Evolutionary conservation across 495 filamentous ascomycete species (phyloP).

Genomic region (Aspergillus biplanus): DNA sequence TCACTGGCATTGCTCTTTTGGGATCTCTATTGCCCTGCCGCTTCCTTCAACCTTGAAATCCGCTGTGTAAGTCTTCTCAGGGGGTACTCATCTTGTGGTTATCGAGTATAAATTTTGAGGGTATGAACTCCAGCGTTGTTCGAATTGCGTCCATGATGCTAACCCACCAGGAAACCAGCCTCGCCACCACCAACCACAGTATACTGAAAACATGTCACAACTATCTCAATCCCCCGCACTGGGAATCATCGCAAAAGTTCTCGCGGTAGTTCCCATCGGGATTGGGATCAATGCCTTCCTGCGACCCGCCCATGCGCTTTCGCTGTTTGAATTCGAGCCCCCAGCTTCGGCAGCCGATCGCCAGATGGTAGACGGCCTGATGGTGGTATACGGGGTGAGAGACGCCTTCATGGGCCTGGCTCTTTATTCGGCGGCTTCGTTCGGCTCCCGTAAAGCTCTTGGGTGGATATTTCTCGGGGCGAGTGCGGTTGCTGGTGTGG

Average conservation of each 20-base stretch:
- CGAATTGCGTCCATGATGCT: no score
- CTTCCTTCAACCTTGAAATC: no score
- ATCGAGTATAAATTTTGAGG: no score
- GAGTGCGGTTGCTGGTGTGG: slow-evolving; percentile 46
- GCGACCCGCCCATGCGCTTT: slow-evolving; percentile 44
- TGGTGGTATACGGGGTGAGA: slow-evolving; percentile 52
- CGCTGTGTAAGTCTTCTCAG: no score
- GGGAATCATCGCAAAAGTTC: background rate
- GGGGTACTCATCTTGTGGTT: no score
- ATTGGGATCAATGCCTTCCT: slow-evolving; percentile 53
- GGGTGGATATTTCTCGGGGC: slow-evolving; percentile 50
- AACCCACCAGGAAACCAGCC: no score
- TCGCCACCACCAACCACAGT: no score
- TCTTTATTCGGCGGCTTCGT: slow-evolving; percentile 39
- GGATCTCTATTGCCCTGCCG: no score
- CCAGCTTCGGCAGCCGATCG: slow-evolving; percentile 34
- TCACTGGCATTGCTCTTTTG: no score
- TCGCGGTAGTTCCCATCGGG: slow-evolving; percentile 32
- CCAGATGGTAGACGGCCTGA: slow-evolving; percentile 40
- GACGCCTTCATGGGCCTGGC: slow-evolving; percentile 57
- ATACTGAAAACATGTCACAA: background rate
- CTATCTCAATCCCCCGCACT: background rate
- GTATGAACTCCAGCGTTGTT: no score
- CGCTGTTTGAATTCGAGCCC: slow-evolving; percentile 45
- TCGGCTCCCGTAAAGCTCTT: slow-evolving; percentile 41